A percentile compares a stretch with the other conserved stretches of the same genome.
Evolutionary conservation across 345 rosid species (phyloP).

Genomic region (Lepidium africanum): DNA sequence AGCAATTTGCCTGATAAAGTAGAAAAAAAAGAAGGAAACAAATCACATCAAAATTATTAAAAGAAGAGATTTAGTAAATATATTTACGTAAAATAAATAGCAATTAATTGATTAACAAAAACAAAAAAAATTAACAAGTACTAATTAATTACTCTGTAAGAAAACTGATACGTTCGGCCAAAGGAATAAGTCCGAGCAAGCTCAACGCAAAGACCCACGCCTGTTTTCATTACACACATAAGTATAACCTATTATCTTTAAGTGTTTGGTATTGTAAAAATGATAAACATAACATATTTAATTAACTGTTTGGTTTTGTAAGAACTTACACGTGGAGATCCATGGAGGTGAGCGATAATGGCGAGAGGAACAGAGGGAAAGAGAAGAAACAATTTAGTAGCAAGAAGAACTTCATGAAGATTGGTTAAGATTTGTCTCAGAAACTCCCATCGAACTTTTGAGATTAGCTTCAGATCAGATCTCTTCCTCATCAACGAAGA

Average conservation of each 20-base stretch:
- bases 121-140: too few species aligned
- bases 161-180: conserved; percentile 88
- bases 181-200: conserved; percentile 67
- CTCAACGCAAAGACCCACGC: conserved; percentile 81
- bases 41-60: not conserved
- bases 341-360: conserved; percentile 15
- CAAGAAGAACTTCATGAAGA: conserved; percentile 28
- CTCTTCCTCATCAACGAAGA: conserved; percentile 23
- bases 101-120: too few species aligned
- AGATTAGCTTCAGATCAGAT: conserved; percentile 30
- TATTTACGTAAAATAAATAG: too few species aligned
- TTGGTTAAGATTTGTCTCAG: conserved; percentile 9
- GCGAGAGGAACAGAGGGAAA: conserved; percentile 27
- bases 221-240: conserved; percentile 3
- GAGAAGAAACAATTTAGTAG: conserved; percentile 24
- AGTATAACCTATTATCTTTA: not conserved
- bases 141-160: conserved; percentile 79
- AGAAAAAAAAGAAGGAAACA: not conserved
- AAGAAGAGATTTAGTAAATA: too few species aligned
- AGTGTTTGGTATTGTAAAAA: too few species aligned
- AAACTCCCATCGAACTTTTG: conserved; percentile 19
- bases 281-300: too few species aligned
- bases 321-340: conserved; percentile 10
- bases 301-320: not conserved
- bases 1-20: conserved; percentile 67